Evolutionary conservation across 169 alveolate genomes (phyloP), one percentile per base, ranked within the genome.

Genomic region (Pseudocohnilembus persalinus): DNA sequence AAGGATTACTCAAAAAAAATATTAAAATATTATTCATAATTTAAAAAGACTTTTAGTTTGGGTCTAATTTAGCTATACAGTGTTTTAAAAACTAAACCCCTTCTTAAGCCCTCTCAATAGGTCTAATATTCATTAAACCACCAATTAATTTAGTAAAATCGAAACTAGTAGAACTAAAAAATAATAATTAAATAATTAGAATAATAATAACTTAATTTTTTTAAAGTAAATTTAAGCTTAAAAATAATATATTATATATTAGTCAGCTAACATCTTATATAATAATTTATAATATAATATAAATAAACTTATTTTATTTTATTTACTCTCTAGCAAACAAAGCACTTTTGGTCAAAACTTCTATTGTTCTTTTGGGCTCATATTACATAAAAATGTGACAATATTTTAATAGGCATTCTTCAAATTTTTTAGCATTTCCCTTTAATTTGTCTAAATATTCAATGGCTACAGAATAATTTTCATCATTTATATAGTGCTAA

Each of bases 401-500:
- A 81, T 93, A 93, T 82, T 90, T 89, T 33, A 84, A 63, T 82
- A 88, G 27, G 35, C 4, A 1, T 77, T 33, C 29, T 27, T 33
- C 29, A 31, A 77, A 29, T 68, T 74, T 81, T 0, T 81, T 82
- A 29, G 78, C 28, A 27, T 79, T 88, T 68, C 86, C 92, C 34
- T 82, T 31, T 0, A 89, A 77, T 31, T 35, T 35, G 28, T 64
- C 29, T 29, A 93, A 85, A 72, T 84, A 85, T 29, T 89, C 78
- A 26, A 95, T 34, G 1, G 96, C 98, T 31, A 74, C 73, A 16
- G 79, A 81, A 78, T 92, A 89, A 49, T 93, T 87, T 65, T 94
- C 90, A 85, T 93, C 93, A 87, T 93, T 95, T 30, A 95, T 92
- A 76, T 89, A 88, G 89, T 93, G 96, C 31, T 87, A 88, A 31